Evolutionary conservation across 768 basidiomycete species (phyloP).

Genomic region (Aureoboletus auriporus): DNA sequence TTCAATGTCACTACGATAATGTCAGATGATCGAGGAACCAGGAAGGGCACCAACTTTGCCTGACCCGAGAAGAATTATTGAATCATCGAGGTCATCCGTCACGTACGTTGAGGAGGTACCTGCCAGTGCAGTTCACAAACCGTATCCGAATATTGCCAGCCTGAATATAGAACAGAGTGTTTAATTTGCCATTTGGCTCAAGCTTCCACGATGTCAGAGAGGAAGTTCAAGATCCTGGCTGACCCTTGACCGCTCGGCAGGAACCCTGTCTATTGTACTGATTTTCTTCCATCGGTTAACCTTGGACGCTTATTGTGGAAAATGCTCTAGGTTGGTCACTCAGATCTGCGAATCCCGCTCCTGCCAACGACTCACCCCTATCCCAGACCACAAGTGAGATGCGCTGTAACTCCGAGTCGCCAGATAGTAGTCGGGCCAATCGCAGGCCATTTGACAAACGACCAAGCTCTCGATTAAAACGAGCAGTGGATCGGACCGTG

Average conservation of each 20-base stretch:
- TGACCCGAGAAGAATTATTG: no score
- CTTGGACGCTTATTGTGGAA: not conserved
- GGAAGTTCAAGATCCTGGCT: not conserved
- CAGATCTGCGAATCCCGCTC: not conserved
- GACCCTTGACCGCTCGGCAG: not conserved
- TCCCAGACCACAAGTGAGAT: no score
- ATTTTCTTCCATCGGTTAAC: slow-evolving; percentile 12
- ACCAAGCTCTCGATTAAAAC: no score
- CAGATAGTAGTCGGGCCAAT: no score
- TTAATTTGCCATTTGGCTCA: not conserved
- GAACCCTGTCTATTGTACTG: not conserved
- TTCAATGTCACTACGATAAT: no score
- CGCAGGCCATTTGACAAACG: no score
- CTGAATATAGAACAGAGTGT: not conserved
- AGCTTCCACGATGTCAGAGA: not conserved
- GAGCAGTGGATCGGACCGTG: not conserved
- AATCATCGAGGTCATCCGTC: no score
- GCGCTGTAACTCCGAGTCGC: no score
- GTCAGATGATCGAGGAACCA: not conserved
- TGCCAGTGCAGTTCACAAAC: not conserved
- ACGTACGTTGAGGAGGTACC: not conserved
- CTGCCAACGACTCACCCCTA: not conserved
- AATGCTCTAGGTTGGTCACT: no score
- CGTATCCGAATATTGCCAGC: no score
- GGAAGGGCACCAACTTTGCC: not conserved